Evolutionary conservation across 2,329 filamentous ascomycete genomes (phyloP).

Genomic region (Fusarium brachygibbosum): DNA sequence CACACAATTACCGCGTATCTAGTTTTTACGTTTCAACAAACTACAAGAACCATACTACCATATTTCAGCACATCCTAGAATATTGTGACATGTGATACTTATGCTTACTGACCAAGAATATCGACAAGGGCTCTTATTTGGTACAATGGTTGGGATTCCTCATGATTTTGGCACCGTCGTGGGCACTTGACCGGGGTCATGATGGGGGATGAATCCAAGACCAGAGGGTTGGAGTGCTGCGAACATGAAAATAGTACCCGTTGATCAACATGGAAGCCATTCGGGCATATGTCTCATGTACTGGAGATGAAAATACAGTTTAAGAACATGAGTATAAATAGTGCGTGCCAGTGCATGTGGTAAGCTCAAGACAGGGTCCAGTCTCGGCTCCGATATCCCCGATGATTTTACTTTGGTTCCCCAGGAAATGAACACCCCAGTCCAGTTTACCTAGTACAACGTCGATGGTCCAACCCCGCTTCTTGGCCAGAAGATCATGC

Average conservation of each 20-base stretch:
- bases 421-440: not conserved
- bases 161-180: not conserved
- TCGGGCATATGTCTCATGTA: not conserved
- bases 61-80: not conserved
- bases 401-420: not conserved
- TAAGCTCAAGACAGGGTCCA: not conserved
- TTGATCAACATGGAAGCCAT: too few species aligned
- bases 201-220: not conserved
- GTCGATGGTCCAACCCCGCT: constrained; percentile 13
- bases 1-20: not conserved
- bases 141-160: not conserved
- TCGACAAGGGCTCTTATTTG: too few species aligned
- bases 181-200: not conserved
- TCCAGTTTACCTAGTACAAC: not conserved
- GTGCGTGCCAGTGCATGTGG: not conserved
- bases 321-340: not conserved
- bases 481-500: constrained; percentile 19
- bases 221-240: not conserved
- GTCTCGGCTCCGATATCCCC: constrained; percentile 7
- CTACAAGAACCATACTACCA: not conserved
- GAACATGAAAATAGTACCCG: not conserved
- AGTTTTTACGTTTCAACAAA: too few species aligned
- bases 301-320: not conserved
- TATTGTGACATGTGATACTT: not conserved
- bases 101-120: rapidly evolving